Evolutionary conservation across 371 early-diverging fungal species (phyloP).

Genomic region (Fennellomyces sp.): DNA sequence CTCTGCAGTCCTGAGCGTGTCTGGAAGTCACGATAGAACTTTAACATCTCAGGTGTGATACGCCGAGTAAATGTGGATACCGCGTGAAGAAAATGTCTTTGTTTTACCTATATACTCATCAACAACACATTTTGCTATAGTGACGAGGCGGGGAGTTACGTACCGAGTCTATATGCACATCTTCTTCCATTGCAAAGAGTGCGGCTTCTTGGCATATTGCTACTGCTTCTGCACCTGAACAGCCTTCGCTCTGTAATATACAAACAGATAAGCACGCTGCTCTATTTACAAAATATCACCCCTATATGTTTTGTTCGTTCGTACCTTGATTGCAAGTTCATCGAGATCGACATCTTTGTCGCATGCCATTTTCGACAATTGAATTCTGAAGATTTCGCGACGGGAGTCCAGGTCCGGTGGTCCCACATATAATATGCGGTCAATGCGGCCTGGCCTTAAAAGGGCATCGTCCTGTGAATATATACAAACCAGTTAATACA

Average conservation of each 20-base stretch:
- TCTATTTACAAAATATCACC: neutral
- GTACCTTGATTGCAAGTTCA: constrained; percentile 62
- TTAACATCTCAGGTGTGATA: constrained; percentile 91
- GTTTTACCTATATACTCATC: constrained; percentile 54
- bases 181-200: constrained; percentile 88
- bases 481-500: neutral
- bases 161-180: constrained; percentile 64
- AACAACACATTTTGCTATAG: neutral
- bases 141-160: neutral
- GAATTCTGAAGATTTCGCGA: constrained; percentile 82
- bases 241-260: constrained; percentile 75
- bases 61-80: constrained; percentile 65
- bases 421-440: constrained; percentile 91
- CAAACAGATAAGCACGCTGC: neutral
- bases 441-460: constrained; percentile 96
- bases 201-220: constrained; percentile 95
- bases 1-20: constrained; percentile 56
- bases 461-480: constrained; percentile 82
- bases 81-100: constrained; percentile 74
- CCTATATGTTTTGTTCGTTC: neutral
- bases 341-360: constrained; percentile 63
- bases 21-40: constrained; percentile 82
- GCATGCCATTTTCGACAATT: constrained; percentile 68
- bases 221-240: constrained; percentile 95
- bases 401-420: constrained; percentile 86